Evolutionary conservation across 192 early-diverging fungal genomes (phyloP).

Genomic region (Lobosporangium transversale): DNA sequence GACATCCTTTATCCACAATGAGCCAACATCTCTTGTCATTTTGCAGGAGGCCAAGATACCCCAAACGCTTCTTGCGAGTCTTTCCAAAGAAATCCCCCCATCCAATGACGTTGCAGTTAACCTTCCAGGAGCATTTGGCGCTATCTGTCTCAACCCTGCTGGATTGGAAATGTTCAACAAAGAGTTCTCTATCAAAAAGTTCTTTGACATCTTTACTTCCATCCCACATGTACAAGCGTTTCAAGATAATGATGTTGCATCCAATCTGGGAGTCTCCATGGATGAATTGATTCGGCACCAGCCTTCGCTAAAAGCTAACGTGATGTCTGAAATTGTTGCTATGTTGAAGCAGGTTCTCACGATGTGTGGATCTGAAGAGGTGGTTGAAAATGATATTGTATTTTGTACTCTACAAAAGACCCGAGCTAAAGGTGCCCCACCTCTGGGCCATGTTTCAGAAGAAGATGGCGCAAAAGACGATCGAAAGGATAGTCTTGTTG

Average conservation of each 20-base stretch:
- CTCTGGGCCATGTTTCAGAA: constrained; percentile 26
- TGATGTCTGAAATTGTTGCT: constrained; percentile 73
- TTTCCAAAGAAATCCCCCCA: constrained; percentile 77
- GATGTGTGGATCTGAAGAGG: constrained; percentile 65
- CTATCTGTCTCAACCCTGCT: constrained; percentile 89
- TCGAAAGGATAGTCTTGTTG: constrained; percentile 62
- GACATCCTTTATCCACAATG: constrained; percentile 97
- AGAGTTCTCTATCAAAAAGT: constrained; percentile 74
- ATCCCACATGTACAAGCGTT: constrained; percentile 80
- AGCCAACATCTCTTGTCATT: constrained; percentile 93
- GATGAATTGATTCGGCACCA: constrained; percentile 98
- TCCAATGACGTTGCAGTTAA: constrained; percentile 83
- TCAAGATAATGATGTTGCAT: constrained; percentile 85
- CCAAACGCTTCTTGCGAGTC: constrained; percentile 77
- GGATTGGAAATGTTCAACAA: constrained; percentile 88
- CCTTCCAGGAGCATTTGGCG: constrained; percentile 93
- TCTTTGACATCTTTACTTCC: constrained; percentile 80
- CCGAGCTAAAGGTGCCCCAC: constrained; percentile 22
- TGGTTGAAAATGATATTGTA: constrained; percentile 62
- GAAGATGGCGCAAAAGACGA: constrained; percentile 57
- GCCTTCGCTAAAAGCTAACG: constrained; percentile 78
- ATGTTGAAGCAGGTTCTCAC: constrained; percentile 75
- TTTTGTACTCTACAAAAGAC: constrained; percentile 34
- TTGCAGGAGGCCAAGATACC: constrained; percentile 93
- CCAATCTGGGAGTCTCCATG: constrained; percentile 84